phyloP scores from a whole-genome alignment of 129 eudicot genomes.

The Lactuca sativa region DNA sequence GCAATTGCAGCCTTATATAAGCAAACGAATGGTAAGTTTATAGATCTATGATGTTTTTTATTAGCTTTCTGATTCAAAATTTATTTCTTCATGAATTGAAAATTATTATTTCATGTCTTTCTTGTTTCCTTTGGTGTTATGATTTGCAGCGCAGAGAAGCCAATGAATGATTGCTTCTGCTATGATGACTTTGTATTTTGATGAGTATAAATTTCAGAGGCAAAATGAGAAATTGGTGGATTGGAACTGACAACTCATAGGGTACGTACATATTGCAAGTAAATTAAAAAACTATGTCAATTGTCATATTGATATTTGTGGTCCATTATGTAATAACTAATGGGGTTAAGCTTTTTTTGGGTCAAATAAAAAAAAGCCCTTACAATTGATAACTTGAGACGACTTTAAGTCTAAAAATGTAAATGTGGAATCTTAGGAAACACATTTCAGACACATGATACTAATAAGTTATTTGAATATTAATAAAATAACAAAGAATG shows the following conservation, averaged over 20 bases:
- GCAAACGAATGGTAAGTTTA: slow-evolving; percentile 78
- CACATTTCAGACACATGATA: no score
- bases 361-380: no score
- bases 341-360: no score
- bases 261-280: slow-evolving; percentile 1
- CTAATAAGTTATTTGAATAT: no score
- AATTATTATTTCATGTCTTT: neutral
- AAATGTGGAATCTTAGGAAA: no score
- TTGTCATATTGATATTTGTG: no score
- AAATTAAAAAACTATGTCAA: neutral
- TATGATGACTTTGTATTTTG: neutral
- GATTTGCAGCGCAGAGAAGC: slow-evolving; percentile 44
- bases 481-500: no score
- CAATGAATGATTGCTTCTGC: slow-evolving; percentile 11
- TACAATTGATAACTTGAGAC: no score
- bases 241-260: slow-evolving; percentile 1
- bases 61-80: no score
- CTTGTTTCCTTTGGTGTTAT: neutral
- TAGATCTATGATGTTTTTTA: neutral
- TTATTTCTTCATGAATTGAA: no score
- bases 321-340: no score
- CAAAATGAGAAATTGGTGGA: neutral
- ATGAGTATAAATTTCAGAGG: neutral
- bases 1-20: slow-evolving; percentile 81
- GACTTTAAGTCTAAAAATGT: no score